Evolutionary conservation across 2,329 filamentous ascomycete species (phyloP).

Genomic region (Diplocarpon mali): DNA sequence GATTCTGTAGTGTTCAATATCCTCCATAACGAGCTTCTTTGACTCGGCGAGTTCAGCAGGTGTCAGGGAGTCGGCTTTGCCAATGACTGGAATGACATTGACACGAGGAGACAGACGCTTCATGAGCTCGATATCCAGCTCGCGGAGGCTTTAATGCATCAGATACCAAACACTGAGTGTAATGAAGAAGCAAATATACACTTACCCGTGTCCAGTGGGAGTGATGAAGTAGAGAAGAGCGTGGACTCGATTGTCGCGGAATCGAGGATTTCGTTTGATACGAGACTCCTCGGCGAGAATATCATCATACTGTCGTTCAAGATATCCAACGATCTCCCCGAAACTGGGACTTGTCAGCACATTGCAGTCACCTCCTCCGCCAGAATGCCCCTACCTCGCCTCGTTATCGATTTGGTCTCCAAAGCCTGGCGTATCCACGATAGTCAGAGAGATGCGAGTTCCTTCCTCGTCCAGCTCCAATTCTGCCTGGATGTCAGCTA

Average conservation of each 20-base stretch:
- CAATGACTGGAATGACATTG: conserved; percentile 98
- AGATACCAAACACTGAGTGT: conserved; percentile 5
- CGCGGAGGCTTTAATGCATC: conserved; percentile 60
- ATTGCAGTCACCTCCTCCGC: background rate
- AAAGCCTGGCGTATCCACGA: conserved; percentile 96
- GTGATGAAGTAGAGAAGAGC: conserved; percentile 99
- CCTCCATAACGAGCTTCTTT: conserved; percentile 99
- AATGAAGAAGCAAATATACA: conserved; percentile 10
- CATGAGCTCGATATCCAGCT: conserved; percentile 99
- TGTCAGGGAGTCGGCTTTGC: conserved; percentile 94
- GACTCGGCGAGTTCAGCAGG: conserved; percentile 94
- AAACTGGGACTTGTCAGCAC: conserved; percentile 50
- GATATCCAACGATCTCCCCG: conserved; percentile 92
- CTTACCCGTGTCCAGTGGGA: conserved; percentile 86
- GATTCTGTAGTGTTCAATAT: conserved; percentile 99
- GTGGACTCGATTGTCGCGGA: conserved; percentile 98
- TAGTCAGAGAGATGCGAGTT: conserved; percentile 93
- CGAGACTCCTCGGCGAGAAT: conserved; percentile 98
- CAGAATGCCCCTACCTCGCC: conserved; percentile 55
- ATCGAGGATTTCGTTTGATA: conserved; percentile 99
- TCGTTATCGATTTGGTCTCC: conserved; percentile 99
- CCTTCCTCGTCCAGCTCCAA: conserved; percentile 96
- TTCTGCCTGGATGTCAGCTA: conserved; percentile 43
- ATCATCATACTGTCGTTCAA: conserved; percentile 98
- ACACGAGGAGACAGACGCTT: conserved; percentile 95